Conservation (phyloP, 148 eudicot genomes). For the Rhododendron ovatum region DNA sequence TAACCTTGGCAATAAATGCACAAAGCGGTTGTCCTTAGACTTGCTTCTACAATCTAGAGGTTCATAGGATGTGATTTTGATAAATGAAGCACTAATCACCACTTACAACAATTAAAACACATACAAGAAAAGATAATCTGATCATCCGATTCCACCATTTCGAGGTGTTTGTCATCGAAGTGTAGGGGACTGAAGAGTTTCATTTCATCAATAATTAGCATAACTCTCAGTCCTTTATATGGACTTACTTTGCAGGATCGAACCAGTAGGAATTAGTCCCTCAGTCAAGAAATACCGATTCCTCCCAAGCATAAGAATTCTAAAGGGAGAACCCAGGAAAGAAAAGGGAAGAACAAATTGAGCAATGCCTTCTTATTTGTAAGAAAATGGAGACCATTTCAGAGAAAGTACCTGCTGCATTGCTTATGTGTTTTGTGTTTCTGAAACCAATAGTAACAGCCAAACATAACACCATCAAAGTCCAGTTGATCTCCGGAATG, state of each 20-base stretch:
- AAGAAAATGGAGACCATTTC: not conserved
- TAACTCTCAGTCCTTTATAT: not conserved
- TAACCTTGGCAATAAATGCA: not conserved
- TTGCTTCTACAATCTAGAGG: not conserved
- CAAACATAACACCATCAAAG: conserved; percentile 59
- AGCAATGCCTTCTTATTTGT: not conserved
- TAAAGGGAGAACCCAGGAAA: not conserved
- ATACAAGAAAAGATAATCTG: not conserved
- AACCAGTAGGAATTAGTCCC: not conserved
- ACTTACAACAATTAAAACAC: no score
- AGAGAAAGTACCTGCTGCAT: conserved; percentile 53
- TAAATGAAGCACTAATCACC: not conserved
- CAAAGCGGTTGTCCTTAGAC: not conserved
- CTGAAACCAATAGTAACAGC: conserved; percentile 72
- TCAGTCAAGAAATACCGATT: not conserved
- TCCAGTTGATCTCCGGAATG: conserved; percentile 73
- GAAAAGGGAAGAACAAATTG: not conserved
- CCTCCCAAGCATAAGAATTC: not conserved
- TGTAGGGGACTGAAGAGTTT: not conserved
- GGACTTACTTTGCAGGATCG: not conserved
- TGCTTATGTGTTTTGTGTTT: conserved; percentile 66
- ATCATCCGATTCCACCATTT: not conserved
- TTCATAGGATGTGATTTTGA: not conserved
- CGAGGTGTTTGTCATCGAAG: not conserved
- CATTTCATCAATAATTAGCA: not conserved